Evolutionary conservation across 164 flowering plant genomes (phyloP).

Genomic region (Piper betle): DNA sequence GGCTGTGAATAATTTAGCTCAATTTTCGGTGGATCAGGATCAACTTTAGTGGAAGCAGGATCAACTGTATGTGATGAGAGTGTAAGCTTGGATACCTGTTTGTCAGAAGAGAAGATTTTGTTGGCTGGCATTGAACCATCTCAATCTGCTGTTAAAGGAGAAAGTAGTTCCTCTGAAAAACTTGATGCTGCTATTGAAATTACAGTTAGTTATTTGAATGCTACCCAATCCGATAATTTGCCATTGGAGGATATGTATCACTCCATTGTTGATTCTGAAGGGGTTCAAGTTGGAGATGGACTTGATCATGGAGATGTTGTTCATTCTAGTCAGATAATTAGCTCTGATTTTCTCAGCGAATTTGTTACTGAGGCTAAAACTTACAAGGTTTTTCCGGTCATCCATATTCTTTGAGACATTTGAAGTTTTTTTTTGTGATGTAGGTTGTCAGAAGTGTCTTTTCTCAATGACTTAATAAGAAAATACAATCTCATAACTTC

Average conservation of each 20-base stretch:
- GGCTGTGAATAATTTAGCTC: no score
- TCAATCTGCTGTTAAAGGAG: not conserved
- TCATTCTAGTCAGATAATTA: constrained; percentile 30
- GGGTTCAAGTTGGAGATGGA: constrained; percentile 19
- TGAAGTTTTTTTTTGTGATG: not conserved
- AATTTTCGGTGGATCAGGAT: no score
- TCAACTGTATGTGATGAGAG: not conserved
- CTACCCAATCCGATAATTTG: constrained; percentile 1
- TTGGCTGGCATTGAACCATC: not conserved
- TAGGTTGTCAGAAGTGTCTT: not conserved
- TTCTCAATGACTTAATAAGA: no score
- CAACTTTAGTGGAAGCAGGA: not conserved
- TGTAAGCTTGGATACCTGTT: not conserved
- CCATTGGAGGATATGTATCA: constrained; percentile 5
- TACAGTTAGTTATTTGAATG: constrained; percentile 5
- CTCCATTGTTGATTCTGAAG: constrained; percentile 10
- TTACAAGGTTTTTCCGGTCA: constrained; percentile 49
- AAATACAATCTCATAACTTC: not conserved
- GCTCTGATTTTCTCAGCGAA: constrained; percentile 51
- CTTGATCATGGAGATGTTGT: constrained; percentile 12
- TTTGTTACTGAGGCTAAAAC: constrained; percentile 56
- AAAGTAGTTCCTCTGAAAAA: not conserved
- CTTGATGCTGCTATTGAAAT: constrained; percentile 5
- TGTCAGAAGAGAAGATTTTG: not conserved
- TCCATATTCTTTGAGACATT: not conserved